Evolutionary conservation across 2,329 filamentous ascomycete genomes (phyloP).

Genomic region (Penicillium sp.): DNA sequence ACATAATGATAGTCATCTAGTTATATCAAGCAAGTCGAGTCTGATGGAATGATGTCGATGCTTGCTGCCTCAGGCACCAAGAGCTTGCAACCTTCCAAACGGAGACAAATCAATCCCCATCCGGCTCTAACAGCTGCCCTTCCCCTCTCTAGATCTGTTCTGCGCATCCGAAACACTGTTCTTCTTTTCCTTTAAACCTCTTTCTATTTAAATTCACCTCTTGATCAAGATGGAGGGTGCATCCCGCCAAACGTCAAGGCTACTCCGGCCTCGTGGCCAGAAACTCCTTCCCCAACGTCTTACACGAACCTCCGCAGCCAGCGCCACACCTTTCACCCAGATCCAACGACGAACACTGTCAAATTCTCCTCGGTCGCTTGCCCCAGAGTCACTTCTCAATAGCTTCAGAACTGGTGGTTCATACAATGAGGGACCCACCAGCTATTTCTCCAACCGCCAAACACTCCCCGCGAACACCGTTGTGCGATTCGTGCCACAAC

Average conservation of each 20-base stretch:
- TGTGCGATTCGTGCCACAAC: constrained; percentile 96
- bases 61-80: constrained; percentile 27
- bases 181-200: constrained; percentile 1
- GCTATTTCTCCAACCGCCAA: constrained; percentile 70
- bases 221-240: constrained; percentile 37
- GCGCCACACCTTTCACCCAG: constrained; percentile 23
- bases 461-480: constrained; percentile 87
- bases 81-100: constrained; percentile 1
- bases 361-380: constrained; percentile 28
- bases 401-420: constrained; percentile 25
- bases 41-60: background rate
- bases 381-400: constrained; percentile 36
- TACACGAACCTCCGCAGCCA: constrained; percentile 13
- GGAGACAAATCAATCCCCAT: constrained; percentile 16
- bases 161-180: background rate
- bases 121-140: constrained; percentile 14
- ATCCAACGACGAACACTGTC: constrained; percentile 32
- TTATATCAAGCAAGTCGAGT: background rate
- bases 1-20: background rate
- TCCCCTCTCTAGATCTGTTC: constrained; percentile 9
- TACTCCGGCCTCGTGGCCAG: constrained; percentile 29
- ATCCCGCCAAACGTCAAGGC: constrained; percentile 35
- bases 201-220: background rate
- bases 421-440: constrained; percentile 52
- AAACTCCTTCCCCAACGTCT: constrained; percentile 26